These are phyloP conservation scores for Saprolegnia parasitica DNA, from an alignment of 352 stramenopile genomes.

Conservation along the genomic window DNA sequence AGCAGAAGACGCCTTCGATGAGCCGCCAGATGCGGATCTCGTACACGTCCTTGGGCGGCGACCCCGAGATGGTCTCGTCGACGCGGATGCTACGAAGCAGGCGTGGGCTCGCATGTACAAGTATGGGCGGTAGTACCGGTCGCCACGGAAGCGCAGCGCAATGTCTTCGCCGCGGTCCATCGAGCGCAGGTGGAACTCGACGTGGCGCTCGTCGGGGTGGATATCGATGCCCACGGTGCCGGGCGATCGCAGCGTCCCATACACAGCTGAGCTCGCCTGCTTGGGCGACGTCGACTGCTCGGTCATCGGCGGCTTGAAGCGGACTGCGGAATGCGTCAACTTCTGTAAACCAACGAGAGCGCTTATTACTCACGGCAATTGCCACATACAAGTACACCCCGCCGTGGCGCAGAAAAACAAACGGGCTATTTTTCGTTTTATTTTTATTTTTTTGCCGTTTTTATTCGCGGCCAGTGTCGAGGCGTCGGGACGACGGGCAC, in stretches of 20 bases:
- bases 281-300: neutral
- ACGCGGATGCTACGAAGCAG: constrained; percentile 11
- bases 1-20: constrained; percentile 83
- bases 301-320: too few relatives aligned
- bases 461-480: too few relatives aligned
- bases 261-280: neutral
- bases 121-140: neutral
- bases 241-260: neutral
- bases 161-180: constrained; percentile 10
- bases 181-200: constrained; percentile 1
- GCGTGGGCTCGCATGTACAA: neutral
- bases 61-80: constrained; percentile 2
- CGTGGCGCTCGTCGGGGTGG: neutral
- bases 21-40: constrained; percentile 61
- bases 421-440: too few relatives aligned
- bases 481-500: too few relatives aligned
- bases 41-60: neutral
- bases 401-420: too few relatives aligned
- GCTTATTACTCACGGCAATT: too few relatives aligned
- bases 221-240: neutral
- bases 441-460: too few relatives aligned
- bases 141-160: constrained; percentile 15
- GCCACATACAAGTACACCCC: too few relatives aligned
- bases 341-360: too few relatives aligned
- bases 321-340: too few relatives aligned